Conservation (phyloP, 495 filamentous ascomycete genomes). For the Physcia stellaris region DNA sequence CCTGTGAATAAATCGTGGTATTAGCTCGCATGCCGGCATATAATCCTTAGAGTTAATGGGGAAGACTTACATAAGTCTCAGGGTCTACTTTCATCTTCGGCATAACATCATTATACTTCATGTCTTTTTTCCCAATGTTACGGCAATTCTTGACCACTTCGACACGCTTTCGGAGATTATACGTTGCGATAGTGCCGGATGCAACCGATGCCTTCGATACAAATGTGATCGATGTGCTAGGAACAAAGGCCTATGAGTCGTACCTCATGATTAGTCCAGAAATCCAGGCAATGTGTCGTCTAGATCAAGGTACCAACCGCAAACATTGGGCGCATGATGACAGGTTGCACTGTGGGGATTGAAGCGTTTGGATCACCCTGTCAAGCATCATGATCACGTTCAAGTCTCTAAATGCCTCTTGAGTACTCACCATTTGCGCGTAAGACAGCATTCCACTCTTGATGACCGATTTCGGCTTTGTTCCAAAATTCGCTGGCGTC, state of each 20-base stretch:
- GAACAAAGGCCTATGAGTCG: constrained; percentile 39
- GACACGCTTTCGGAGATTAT: constrained; percentile 67
- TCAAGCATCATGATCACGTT: constrained; percentile 1
- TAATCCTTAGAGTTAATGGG: neutral
- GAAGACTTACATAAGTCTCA: constrained; percentile 56
- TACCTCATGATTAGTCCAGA: neutral
- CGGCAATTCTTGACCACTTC: constrained; percentile 73
- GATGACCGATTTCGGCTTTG: constrained; percentile 69
- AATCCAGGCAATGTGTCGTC: neutral
- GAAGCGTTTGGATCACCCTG: constrained; percentile 89
- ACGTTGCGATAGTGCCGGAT: constrained; percentile 47
- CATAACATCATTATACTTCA: constrained; percentile 84
- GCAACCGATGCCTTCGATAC: constrained; percentile 63
- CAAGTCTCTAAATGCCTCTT: neutral
- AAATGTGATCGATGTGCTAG: constrained; percentile 64
- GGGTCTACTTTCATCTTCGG: constrained; percentile 91
- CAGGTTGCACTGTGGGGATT: constrained; percentile 80
- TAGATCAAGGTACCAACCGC: constrained; percentile 31
- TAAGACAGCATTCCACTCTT: constrained; percentile 85
- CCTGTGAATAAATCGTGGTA: constrained; percentile 21
- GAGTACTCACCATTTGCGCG: constrained; percentile 60
- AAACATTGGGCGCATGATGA: constrained; percentile 83
- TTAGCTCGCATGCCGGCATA: neutral
- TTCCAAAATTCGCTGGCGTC: constrained; percentile 75
- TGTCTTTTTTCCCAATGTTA: constrained; percentile 71